Conservation (phyloP, 2,329 filamentous ascomycete genomes). For the Ilyonectria mors-panacis region DNA sequence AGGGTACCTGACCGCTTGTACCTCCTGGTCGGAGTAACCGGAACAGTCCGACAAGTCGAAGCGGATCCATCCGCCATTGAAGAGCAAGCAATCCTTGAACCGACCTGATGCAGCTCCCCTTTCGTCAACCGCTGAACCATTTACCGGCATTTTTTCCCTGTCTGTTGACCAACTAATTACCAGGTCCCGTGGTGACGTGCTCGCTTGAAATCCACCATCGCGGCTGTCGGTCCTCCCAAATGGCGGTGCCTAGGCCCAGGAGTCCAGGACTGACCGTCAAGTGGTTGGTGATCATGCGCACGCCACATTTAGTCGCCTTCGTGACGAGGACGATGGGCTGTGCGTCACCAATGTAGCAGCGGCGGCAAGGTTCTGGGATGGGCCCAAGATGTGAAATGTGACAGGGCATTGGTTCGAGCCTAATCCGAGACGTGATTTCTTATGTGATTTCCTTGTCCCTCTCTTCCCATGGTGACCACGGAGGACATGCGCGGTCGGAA, state of each 20-base stretch:
- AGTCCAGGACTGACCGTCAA: neutral
- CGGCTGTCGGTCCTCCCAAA: constrained; percentile 11
- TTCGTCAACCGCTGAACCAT: neutral
- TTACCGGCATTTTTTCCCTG: neutral
- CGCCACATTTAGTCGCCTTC: neutral
- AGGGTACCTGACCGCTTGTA: constrained; percentile 9
- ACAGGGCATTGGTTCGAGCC: neutral
- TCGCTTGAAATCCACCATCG: neutral
- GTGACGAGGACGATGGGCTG: neutral
- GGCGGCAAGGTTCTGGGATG: constrained; percentile 5
- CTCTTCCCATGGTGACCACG: neutral
- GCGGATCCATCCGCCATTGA: no score
- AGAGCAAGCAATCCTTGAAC: constrained; percentile 1
- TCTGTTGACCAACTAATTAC: constrained; percentile 9
- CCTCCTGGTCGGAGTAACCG: constrained; percentile 11
- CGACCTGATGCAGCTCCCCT: neutral
- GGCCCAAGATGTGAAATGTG: constrained; percentile 8
- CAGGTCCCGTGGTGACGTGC: neutral
- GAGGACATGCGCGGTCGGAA: neutral
- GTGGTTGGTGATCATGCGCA: constrained; percentile 6
- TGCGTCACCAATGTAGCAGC: neutral
- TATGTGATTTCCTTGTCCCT: neutral
- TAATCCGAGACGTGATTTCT: neutral
- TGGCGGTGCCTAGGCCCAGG: constrained; percentile 3
- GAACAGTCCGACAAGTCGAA: constrained; percentile 13